These are phyloP conservation scores for Vaccinium vitisidaea DNA, from an alignment of 148 eudicot genomes.

Conservation along the genomic window DNA sequence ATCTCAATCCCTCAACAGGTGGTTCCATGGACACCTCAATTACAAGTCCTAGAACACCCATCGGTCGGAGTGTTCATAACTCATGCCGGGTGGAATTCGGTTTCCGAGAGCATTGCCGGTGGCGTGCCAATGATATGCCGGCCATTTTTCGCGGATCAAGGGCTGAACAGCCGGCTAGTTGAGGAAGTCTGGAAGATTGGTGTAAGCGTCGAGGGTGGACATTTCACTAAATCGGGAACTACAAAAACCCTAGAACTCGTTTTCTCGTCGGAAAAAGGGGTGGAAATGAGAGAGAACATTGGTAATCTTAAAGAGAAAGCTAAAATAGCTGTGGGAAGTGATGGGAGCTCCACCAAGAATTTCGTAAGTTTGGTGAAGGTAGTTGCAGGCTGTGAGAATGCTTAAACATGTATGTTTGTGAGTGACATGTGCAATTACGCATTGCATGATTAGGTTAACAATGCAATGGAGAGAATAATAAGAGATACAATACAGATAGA, in stretches of 20 bases:
- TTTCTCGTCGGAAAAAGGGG: constrained; percentile 20
- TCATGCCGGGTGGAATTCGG: constrained; percentile 83
- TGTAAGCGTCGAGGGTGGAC: constrained; percentile 36
- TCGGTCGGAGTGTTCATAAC: constrained; percentile 61
- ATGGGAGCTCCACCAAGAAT: constrained; percentile 39
- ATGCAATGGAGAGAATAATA: neutral
- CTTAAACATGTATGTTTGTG: neutral
- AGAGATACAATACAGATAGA: neutral
- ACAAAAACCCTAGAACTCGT: constrained; percentile 28
- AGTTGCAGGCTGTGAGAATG: constrained; percentile 10
- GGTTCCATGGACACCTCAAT: constrained; percentile 76
- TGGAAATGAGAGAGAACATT: constrained; percentile 30
- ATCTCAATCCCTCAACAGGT: constrained; percentile 14
- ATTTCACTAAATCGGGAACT: constrained; percentile 30
- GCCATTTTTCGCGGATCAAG: constrained; percentile 65
- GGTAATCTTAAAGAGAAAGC: constrained; percentile 18
- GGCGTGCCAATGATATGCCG: constrained; percentile 73
- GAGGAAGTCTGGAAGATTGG: constrained; percentile 52
- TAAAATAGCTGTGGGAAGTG: constrained; percentile 22
- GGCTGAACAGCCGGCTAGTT: constrained; percentile 42
- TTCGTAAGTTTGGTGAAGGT: constrained; percentile 26
- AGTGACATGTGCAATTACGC: neutral
- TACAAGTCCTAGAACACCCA: constrained; percentile 41
- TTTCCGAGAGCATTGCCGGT: constrained; percentile 50
- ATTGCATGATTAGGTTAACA: too few species aligned